These are phyloP conservation scores for Priceomyces castillae DNA, from an alignment of 805 yeast genomes.

Conservation along the genomic window DNA sequence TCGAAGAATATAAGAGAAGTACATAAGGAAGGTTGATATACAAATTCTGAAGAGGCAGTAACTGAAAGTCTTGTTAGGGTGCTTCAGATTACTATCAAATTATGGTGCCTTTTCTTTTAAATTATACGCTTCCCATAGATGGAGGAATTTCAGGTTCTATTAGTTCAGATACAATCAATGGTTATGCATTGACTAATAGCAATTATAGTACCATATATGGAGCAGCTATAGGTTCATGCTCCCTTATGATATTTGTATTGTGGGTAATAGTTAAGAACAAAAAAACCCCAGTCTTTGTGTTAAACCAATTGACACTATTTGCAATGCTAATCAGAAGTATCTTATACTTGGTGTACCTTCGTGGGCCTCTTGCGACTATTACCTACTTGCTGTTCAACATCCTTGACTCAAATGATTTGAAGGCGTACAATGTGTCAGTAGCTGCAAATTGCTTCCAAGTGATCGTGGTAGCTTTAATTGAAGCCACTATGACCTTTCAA, in stretches of 20 bases:
- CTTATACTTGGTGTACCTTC: conserved; percentile 52
- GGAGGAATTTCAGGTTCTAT: conserved; percentile 7
- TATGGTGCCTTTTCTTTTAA: conserved; percentile 10
- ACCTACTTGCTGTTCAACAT: conserved; percentile 40
- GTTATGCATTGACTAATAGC: conserved; percentile 7
- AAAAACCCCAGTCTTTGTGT: conserved; percentile 66
- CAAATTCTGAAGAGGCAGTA: neutral
- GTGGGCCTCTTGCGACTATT: conserved; percentile 50
- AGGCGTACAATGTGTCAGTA: conserved; percentile 48
- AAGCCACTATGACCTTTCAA: conserved; percentile 69
- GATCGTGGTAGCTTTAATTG: conserved; percentile 58
- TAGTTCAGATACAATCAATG: conserved; percentile 13
- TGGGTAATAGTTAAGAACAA: conserved; percentile 37
- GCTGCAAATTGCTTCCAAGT: conserved; percentile 62
- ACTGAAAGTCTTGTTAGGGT: no score
- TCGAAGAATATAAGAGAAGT: neutral
- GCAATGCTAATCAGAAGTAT: conserved; percentile 59
- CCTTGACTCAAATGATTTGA: conserved; percentile 22
- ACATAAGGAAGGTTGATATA: neutral
- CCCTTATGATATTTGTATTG: conserved; percentile 13
- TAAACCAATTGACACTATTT: conserved; percentile 62
- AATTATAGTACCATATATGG: conserved; percentile 15
- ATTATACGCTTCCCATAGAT: conserved; percentile 12
- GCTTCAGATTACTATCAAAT: neutral
- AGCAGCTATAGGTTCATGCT: conserved; percentile 16